These are phyloP conservation scores for Neofusicoccum ribis DNA, from an alignment of 2,329 filamentous ascomycete species.

Conservation along the genomic window DNA sequence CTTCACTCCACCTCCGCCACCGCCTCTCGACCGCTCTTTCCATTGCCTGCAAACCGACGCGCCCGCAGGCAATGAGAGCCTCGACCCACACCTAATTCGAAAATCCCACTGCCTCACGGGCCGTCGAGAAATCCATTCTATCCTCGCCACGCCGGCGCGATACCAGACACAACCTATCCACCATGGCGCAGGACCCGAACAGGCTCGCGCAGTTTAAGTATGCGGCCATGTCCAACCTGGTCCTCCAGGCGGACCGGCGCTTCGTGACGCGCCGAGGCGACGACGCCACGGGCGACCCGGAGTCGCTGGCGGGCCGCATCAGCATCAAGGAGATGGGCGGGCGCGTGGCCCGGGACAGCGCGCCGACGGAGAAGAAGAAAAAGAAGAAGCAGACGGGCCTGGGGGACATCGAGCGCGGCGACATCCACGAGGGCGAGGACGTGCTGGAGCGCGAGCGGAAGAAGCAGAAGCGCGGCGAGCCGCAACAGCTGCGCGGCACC, in stretches of 20 bases:
- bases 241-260: slow-evolving; percentile 97
- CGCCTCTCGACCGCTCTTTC: background rate
- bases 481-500: slow-evolving; percentile 66
- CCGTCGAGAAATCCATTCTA: background rate
- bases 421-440: slow-evolving; percentile 77
- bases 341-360: slow-evolving; percentile 74
- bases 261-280: slow-evolving; percentile 91
- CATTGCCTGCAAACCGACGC: background rate
- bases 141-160: slow-evolving; percentile 20
- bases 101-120: slow-evolving; percentile 5
- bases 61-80: slow-evolving; percentile 17
- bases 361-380: slow-evolving; percentile 76
- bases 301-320: slow-evolving; percentile 92
- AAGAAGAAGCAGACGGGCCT: slow-evolving; percentile 53
- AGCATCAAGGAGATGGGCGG: slow-evolving; percentile 94
- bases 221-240: slow-evolving; percentile 99
- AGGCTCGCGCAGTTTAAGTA: slow-evolving; percentile 93
- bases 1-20: background rate
- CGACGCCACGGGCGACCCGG: slow-evolving; percentile 94
- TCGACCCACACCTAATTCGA: background rate
- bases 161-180: slow-evolving; percentile 26
- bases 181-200: slow-evolving; percentile 64
- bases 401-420: slow-evolving; percentile 71
- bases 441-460: slow-evolving; percentile 80
- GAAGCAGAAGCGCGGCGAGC: slow-evolving; percentile 78